A percentile compares a stretch with the other conserved stretches of the same genome.
phyloP scores from a whole-genome alignment of 2,329 filamentous ascomycete genomes.

The Capronia americana region DNA sequence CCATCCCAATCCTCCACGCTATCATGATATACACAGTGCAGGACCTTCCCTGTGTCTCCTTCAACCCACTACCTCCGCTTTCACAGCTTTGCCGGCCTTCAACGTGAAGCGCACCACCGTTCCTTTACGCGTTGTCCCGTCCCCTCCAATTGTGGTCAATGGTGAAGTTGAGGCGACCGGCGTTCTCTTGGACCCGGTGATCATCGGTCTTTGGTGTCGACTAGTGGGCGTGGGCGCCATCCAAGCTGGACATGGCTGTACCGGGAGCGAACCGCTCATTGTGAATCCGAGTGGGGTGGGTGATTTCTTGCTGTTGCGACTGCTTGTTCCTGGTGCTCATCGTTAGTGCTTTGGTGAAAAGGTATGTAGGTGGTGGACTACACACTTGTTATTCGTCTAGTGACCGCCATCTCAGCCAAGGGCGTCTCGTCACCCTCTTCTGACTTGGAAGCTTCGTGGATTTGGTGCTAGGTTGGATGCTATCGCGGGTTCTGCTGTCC shows the following conservation, averaged over 20 bases:
- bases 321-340: not conserved
- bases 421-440: not conserved
- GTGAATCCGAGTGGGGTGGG: not conserved
- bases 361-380: not conserved
- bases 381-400: not conserved
- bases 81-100: constrained; percentile 26
- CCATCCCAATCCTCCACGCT: not conserved
- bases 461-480: not conserved
- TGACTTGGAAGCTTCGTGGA: not conserved
- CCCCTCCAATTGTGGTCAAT: not conserved
- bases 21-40: not conserved
- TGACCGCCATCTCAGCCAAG: not conserved
- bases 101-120: constrained; percentile 24
- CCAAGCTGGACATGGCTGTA: not conserved
- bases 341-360: not conserved
- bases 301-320: not conserved
- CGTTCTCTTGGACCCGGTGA: not conserved
- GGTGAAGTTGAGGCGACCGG: not conserved
- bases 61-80: constrained; percentile 25
- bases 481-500: not conserved
- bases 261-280: not conserved
- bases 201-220: not conserved
- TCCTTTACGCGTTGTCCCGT: not conserved
- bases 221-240: not conserved
- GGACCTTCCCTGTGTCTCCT: not conserved